Conservation (phyloP, 2,329 filamentous ascomycete genomes). For the Fusarium nematophilum region DNA sequence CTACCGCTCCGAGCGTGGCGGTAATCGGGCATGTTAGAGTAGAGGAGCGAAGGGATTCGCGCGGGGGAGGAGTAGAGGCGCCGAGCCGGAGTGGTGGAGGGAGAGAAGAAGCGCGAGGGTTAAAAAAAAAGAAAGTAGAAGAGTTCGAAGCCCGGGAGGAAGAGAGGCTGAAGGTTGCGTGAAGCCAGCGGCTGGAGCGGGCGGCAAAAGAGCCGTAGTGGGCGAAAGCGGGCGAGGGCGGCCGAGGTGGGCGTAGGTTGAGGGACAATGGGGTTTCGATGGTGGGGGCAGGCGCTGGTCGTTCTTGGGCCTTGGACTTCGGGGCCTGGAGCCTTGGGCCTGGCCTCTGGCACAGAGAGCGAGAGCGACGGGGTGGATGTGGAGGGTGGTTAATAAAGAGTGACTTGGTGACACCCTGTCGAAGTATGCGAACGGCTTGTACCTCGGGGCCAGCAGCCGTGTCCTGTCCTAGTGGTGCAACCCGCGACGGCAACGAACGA, state of each 20-base stretch:
- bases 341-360: constrained; percentile 3
- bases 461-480: constrained; percentile 29
- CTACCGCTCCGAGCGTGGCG: constrained; percentile 69
- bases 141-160: constrained; percentile 24
- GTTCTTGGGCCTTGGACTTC: constrained; percentile 8
- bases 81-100: constrained; percentile 34
- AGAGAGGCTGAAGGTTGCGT: constrained; percentile 36
- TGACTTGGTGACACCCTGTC: constrained; percentile 19
- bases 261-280: constrained; percentile 27
- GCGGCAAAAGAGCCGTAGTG: constrained; percentile 44
- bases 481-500: constrained; percentile 21
- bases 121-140: constrained; percentile 23
- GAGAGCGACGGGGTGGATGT: constrained; percentile 27
- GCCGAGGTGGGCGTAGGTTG: constrained; percentile 39
- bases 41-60: constrained; percentile 33
- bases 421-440: constrained; percentile 23
- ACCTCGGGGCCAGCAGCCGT: constrained; percentile 28
- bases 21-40: constrained; percentile 60
- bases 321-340: neutral
- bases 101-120: constrained; percentile 22
- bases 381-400: constrained; percentile 22
- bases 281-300: constrained; percentile 23
- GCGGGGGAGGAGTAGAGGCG: constrained; percentile 22
- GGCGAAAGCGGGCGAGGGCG: constrained; percentile 39
- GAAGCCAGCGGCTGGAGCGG: constrained; percentile 44